Percentiles rank a stretch among this genome's conserved stretches.
phyloP scores from a whole-genome alignment of 345 rosid genomes.

The Ceriops tagal region DNA sequence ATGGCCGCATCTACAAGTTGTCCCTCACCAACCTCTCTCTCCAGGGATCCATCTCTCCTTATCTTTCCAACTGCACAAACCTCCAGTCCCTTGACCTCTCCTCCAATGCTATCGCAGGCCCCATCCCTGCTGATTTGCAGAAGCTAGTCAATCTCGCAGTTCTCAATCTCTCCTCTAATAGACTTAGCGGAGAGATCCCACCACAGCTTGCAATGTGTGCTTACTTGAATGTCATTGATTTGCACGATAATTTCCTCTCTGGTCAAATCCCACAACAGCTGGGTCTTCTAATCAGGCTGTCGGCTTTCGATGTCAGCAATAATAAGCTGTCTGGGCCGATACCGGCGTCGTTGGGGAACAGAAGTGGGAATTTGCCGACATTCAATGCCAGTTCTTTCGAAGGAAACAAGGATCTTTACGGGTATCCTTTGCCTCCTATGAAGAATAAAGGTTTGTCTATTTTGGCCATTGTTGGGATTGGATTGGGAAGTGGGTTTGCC shows the following conservation, averaged over 20 bases:
- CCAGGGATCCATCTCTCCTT: slow-evolving; percentile 77
- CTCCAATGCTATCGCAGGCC: slow-evolving; percentile 69
- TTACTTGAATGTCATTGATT: slow-evolving; percentile 83
- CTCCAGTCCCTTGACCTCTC: slow-evolving; percentile 92
- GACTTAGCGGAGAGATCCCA: slow-evolving; percentile 70
- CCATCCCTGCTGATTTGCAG: slow-evolving; percentile 70
- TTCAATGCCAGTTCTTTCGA: slow-evolving; percentile 68
- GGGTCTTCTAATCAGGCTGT: slow-evolving; percentile 60
- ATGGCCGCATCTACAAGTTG: slow-evolving; percentile 89
- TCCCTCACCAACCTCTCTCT: slow-evolving; percentile 70
- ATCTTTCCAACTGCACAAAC: slow-evolving; percentile 75
- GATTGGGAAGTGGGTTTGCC: slow-evolving; percentile 85
- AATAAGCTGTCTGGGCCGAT: slow-evolving; percentile 71
- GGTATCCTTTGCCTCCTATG: slow-evolving; percentile 75
- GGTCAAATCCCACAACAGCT: slow-evolving; percentile 72
- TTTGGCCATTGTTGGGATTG: slow-evolving; percentile 89
- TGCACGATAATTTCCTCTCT: slow-evolving; percentile 63
- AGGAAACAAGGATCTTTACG: slow-evolving; percentile 78
- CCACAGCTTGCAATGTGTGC: slow-evolving; percentile 72
- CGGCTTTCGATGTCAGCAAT: slow-evolving; percentile 76
- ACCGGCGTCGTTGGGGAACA: slow-evolving; percentile 56
- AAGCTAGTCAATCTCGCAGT: slow-evolving; percentile 79
- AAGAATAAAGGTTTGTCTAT: slow-evolving; percentile 65
- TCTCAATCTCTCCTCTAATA: slow-evolving; percentile 84
- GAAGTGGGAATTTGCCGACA: slow-evolving; percentile 59